Evolutionary conservation across 306 rosid species (phyloP).

Genomic region (Cercis canadensis): DNA sequence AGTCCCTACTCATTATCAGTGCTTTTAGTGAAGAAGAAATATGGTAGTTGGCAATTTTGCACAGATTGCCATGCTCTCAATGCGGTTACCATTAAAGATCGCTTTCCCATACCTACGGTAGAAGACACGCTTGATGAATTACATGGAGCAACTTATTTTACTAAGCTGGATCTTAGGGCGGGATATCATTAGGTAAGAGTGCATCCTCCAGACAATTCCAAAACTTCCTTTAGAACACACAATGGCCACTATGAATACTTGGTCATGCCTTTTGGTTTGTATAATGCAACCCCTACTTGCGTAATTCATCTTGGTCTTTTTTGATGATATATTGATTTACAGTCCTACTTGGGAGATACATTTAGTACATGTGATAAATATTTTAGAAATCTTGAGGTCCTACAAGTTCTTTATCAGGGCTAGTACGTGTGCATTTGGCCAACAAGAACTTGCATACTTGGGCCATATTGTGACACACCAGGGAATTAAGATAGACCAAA

Average conservation of each 20-base stretch:
- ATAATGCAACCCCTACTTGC: neutral
- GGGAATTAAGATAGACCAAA: neutral
- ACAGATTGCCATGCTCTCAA: neutral
- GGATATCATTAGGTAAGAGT: constrained; percentile 17
- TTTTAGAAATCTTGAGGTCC: neutral
- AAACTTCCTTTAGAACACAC: neutral
- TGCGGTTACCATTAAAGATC: neutral
- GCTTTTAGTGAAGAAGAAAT: neutral
- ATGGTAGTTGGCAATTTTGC: neutral
- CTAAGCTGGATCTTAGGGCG: neutral
- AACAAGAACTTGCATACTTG: neutral
- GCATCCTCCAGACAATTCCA: neutral
- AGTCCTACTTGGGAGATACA: neutral
- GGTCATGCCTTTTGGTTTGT: neutral
- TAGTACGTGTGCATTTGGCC: neutral
- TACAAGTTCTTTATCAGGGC: neutral
- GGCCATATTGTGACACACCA: neutral
- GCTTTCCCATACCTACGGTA: neutral
- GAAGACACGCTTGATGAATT: neutral
- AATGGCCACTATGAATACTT: constrained; percentile 15
- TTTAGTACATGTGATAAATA: neutral
- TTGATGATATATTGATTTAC: neutral
- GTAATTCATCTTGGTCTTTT: neutral
- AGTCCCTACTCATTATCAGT: neutral
- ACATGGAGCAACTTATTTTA: neutral